Conservation (phyloP, 768 basidiomycete genomes). For the Lactarius sp. region DNA sequence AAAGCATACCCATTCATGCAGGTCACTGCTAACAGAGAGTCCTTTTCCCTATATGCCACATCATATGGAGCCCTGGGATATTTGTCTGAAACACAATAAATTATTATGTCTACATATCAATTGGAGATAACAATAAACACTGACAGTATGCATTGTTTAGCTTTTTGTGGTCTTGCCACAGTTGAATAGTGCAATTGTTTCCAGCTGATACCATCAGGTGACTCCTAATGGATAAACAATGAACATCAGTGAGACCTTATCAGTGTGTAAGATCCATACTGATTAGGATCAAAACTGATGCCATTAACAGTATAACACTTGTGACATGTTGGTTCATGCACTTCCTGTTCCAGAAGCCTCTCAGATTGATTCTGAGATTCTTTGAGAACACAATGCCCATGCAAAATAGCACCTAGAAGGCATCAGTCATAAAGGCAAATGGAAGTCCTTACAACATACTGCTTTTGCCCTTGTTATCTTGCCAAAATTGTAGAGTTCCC, state of each 20-base stretch:
- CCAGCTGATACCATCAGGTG: slow-evolving; percentile 22
- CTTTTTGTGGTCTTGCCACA: slow-evolving; percentile 18
- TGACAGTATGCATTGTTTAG: slow-evolving; percentile 3
- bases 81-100: slow-evolving; percentile 6
- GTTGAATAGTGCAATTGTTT: slow-evolving; percentile 16
- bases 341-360: background rate
- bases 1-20: slow-evolving; percentile 20
- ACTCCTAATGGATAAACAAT: background rate
- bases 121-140: background rate
- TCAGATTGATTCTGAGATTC: background rate
- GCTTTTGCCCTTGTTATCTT: background rate
- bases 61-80: slow-evolving; percentile 19
- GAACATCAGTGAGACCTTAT: background rate
- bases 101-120: background rate
- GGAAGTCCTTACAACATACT: background rate
- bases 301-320: slow-evolving; percentile 24
- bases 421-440: background rate
- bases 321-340: background rate
- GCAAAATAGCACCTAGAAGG: slow-evolving; percentile 12
- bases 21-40: slow-evolving; percentile 19
- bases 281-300: slow-evolving; percentile 25
- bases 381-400: slow-evolving; percentile 18
- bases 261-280: background rate
- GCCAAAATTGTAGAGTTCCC: slow-evolving; percentile 23
- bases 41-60: slow-evolving; percentile 13